Percentiles rank a stretch among this genome's conserved stretches.
Conservation (phyloP, 208 protist genomes). For the Leishmania guyanensis region DNA sequence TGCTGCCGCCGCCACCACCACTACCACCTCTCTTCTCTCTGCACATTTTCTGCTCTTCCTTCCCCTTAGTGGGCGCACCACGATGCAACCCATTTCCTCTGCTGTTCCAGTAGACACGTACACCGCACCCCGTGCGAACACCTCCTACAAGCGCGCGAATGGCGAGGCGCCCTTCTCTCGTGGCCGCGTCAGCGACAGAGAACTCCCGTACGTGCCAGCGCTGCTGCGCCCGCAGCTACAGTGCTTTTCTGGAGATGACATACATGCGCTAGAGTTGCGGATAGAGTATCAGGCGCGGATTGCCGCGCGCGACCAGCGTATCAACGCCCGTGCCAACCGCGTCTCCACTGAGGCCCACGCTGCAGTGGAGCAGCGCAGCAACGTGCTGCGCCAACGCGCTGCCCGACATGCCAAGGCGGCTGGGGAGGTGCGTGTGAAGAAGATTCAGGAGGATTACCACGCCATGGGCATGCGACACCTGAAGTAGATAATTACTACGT, state of each 20-base stretch:
- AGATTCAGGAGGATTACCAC: constrained; percentile 34
- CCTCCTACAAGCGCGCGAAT: constrained; percentile 26
- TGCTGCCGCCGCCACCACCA: background rate
- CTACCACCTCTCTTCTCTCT: background rate
- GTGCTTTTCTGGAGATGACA: constrained; percentile 32
- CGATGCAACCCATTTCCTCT: constrained; percentile 23
- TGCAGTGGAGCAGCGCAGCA: constrained; percentile 14
- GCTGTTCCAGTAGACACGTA: constrained; percentile 30
- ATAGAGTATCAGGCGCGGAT: constrained; percentile 24
- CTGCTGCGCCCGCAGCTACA: constrained; percentile 50
- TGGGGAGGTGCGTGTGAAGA: constrained; percentile 14
- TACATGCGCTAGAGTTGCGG: constrained; percentile 46
- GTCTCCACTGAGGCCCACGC: constrained; percentile 15
- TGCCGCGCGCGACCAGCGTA: constrained; percentile 19
- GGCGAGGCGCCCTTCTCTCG: constrained; percentile 17
- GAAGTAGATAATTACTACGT: background rate
- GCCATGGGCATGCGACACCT: constrained; percentile 14
- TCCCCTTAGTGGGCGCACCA: background rate
- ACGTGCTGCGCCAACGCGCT: constrained; percentile 13
- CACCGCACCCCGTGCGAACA: constrained; percentile 16
- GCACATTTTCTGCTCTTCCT: background rate
- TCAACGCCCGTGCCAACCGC: constrained; percentile 32
- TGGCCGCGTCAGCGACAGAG: background rate
- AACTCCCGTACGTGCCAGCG: constrained; percentile 34
- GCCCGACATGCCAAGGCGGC: constrained; percentile 23